Percentiles rank a stretch among this genome's conserved stretches.
Conservation (phyloP, 495 filamentous ascomycete genomes). For the Aspergillus ellipticus region DNA sequence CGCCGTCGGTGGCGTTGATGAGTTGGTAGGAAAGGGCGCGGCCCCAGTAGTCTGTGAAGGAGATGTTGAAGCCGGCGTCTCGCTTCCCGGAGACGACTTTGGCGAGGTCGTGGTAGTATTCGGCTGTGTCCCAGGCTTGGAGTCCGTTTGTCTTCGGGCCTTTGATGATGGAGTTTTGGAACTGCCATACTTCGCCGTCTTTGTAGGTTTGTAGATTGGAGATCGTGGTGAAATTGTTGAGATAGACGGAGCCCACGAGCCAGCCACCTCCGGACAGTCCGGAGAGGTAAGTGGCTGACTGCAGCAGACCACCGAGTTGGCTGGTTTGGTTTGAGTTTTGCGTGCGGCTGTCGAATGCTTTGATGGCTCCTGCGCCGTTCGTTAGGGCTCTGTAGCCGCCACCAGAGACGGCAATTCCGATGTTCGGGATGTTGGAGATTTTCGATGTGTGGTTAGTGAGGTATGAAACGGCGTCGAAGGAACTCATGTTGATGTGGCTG, state of each 20-base stretch:
- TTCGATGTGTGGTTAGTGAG: slow-evolving; percentile 53
- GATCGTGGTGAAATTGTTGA: slow-evolving; percentile 81
- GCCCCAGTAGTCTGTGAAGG: slow-evolving; percentile 81
- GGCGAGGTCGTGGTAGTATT: slow-evolving; percentile 64
- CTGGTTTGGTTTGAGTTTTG: slow-evolving; percentile 57
- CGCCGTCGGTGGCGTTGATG: slow-evolving; percentile 63
- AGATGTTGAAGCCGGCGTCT: slow-evolving; percentile 67
- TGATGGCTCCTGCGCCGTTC: slow-evolving; percentile 79
- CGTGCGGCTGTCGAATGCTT: slow-evolving; percentile 76
- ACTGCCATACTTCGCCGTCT: slow-evolving; percentile 60
- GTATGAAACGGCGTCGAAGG: slow-evolving; percentile 72
- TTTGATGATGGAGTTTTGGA: slow-evolving; percentile 66
- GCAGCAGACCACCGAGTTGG: slow-evolving; percentile 71
- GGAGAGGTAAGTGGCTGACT: slow-evolving; percentile 73
- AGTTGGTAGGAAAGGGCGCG: slow-evolving; percentile 77
- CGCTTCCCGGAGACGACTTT: slow-evolving; percentile 60
- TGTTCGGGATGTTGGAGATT: slow-evolving; percentile 56
- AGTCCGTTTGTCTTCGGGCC: slow-evolving; percentile 49
- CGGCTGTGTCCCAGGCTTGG: slow-evolving; percentile 38
- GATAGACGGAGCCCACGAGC: slow-evolving; percentile 73
- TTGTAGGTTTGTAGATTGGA: slow-evolving; percentile 46
- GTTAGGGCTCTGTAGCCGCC: slow-evolving; percentile 79
- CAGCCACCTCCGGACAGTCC: slow-evolving; percentile 83
- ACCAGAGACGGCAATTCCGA: slow-evolving; percentile 54
- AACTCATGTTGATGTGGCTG: slow-evolving; percentile 59